Percentiles rank a stretch among this genome's conserved stretches.
Conservation (phyloP, 208 protist species). For the Porcisia hertigi region DNA sequence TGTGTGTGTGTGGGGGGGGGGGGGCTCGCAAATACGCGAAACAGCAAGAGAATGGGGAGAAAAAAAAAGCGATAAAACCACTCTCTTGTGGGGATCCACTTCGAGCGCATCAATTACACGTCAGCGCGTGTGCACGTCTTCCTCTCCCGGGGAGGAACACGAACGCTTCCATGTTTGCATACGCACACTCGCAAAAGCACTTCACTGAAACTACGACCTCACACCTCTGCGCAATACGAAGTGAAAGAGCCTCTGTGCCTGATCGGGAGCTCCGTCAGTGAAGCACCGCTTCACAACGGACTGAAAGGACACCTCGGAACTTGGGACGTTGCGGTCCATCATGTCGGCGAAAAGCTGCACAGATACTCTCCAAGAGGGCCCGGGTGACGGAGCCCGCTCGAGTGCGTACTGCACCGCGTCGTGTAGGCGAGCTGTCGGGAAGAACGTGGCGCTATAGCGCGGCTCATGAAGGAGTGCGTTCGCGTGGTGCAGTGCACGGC, state of each 20-base stretch:
- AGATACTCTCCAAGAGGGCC: conserved; percentile 57
- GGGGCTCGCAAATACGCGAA: not conserved
- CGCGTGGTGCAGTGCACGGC: conserved; percentile 47
- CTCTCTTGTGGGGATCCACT: not conserved
- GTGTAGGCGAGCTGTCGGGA: conserved; percentile 74
- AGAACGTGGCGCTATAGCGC: conserved; percentile 40
- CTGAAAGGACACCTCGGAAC: conserved; percentile 78
- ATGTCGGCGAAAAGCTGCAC: conserved; percentile 64
- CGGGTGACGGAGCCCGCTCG: conserved; percentile 49
- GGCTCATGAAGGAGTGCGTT: conserved; percentile 51
- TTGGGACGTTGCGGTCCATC: conserved; percentile 61
- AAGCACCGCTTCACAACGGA: conserved; percentile 71
- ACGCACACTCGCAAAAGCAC: not conserved
- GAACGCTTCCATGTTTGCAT: not conserved
- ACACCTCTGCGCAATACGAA: conserved; percentile 43
- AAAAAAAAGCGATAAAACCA: not conserved
- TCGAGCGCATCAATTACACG: no score
- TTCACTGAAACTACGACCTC: not conserved
- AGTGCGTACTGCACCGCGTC: conserved; percentile 85
- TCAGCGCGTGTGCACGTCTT: not conserved
- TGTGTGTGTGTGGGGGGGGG: not conserved
- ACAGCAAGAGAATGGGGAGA: not conserved
- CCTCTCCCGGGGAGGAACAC: not conserved
- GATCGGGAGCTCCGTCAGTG: conserved; percentile 45
- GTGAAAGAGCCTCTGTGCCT: conserved; percentile 65